These are phyloP conservation scores for Colletotrichum costaricense DNA, from an alignment of 2,329 filamentous ascomycete species.

Conservation along the genomic window DNA sequence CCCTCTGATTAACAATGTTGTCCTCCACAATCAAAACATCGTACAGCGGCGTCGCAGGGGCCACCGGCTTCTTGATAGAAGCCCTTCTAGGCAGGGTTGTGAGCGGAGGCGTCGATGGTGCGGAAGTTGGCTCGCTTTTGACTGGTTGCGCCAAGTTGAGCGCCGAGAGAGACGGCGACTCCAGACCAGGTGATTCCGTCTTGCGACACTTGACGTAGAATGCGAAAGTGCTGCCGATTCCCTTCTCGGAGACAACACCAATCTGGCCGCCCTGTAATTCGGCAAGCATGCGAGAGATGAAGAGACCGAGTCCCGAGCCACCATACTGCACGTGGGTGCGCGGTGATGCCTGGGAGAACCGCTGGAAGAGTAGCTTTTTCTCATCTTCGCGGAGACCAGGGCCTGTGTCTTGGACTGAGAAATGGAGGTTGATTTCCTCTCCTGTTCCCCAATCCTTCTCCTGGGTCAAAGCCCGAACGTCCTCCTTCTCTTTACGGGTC, in stretches of 20 bases:
- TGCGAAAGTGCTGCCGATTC: constrained; percentile 78
- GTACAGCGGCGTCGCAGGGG: not conserved
- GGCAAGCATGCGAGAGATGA: constrained; percentile 80
- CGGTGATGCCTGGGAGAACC: constrained; percentile 76
- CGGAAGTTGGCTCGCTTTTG: constrained; percentile 35
- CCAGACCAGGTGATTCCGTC: constrained; percentile 53
- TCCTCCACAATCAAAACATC: constrained; percentile 76
- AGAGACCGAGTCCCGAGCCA: constrained; percentile 76
- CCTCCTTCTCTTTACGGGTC: constrained; percentile 52
- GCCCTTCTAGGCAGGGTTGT: constrained; percentile 11
- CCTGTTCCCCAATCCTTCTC: constrained; percentile 77
- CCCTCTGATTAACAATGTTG: constrained; percentile 75
- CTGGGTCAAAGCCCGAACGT: constrained; percentile 59
- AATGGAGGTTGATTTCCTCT: constrained; percentile 77
- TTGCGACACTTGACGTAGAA: constrained; percentile 80
- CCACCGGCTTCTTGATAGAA: constrained; percentile 1
- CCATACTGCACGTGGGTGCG: constrained; percentile 80
- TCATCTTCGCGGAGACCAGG: constrained; percentile 74
- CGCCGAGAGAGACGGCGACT: constrained; percentile 50
- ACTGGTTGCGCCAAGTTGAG: constrained; percentile 46
- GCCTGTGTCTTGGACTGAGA: constrained; percentile 79
- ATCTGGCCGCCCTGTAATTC: constrained; percentile 84
- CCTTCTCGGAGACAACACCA: constrained; percentile 74
- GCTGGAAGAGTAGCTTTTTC: constrained; percentile 73
- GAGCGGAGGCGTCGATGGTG: constrained; percentile 22